A percentile compares a stretch with the other conserved stretches of the same genome.
These are phyloP conservation scores for Pterocarpus santalinus DNA, from an alignment of 306 rosid species.

Conservation along the genomic window DNA sequence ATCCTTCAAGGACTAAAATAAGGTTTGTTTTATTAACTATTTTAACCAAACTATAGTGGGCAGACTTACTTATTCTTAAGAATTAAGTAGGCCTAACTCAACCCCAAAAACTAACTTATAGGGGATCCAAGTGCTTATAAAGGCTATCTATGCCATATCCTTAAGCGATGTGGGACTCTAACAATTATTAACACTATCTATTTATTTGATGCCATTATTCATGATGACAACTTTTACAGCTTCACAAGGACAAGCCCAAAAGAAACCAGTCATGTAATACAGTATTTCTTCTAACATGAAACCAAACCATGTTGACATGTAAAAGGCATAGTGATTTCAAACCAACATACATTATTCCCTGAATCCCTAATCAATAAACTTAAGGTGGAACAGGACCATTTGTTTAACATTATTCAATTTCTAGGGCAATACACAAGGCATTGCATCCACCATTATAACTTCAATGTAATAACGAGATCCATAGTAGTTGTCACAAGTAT, in stretches of 20 bases:
- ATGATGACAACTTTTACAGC: background rate
- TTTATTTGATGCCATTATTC: background rate
- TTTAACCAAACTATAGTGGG: background rate
- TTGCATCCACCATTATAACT: background rate
- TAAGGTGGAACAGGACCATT: background rate
- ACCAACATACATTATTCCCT: background rate
- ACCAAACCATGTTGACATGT: background rate
- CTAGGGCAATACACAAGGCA: background rate
- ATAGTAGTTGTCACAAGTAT: background rate
- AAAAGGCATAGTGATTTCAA: background rate
- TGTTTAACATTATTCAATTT: background rate
- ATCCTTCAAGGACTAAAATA: too few relatives aligned
- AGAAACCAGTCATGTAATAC: too few relatives aligned
- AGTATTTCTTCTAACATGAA: background rate
- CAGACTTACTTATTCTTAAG: background rate
- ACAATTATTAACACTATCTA: background rate
- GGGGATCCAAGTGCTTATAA: too few relatives aligned
- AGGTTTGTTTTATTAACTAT: background rate
- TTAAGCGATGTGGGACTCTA: too few relatives aligned
- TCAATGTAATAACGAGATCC: background rate
- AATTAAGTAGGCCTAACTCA: too few relatives aligned
- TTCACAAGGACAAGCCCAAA: background rate
- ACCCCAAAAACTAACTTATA: too few relatives aligned
- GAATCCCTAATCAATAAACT: background rate
- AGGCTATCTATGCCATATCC: too few relatives aligned